Evolutionary conservation across 2,329 filamentous ascomycete species (phyloP).

Genomic region (Penicillium sp.): DNA sequence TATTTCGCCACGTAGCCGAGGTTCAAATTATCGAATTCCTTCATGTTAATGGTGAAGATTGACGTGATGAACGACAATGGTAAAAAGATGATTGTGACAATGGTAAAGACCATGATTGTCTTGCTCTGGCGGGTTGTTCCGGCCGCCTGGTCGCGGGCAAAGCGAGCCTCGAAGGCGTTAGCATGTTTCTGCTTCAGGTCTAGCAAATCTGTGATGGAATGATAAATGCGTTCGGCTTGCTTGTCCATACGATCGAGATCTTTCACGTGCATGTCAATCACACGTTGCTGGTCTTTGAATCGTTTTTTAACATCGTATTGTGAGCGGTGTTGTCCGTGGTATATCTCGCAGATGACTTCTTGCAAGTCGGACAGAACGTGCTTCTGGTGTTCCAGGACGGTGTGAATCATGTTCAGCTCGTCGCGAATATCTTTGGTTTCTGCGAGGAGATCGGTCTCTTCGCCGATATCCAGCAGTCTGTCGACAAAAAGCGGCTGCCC

Average conservation of each 20-base stretch:
- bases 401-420: slow-evolving; percentile 65
- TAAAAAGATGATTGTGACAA: slow-evolving; percentile 63
- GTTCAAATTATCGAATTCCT: slow-evolving; percentile 51
- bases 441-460: slow-evolving; percentile 63
- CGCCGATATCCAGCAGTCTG: slow-evolving; percentile 57
- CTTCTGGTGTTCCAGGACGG: slow-evolving; percentile 43
- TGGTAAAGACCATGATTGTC: slow-evolving; percentile 63
- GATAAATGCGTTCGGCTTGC: slow-evolving; percentile 64
- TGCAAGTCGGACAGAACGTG: slow-evolving; percentile 41
- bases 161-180: slow-evolving; percentile 69
- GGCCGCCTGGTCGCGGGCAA: slow-evolving; percentile 60
- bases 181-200: slow-evolving; percentile 72
- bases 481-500: slow-evolving; percentile 52
- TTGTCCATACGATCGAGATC: slow-evolving; percentile 68
- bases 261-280: slow-evolving; percentile 61
- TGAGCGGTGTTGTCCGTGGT: slow-evolving; percentile 36
- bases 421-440: slow-evolving; percentile 71
- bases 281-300: slow-evolving; percentile 61
- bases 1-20: slow-evolving; percentile 59
- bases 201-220: slow-evolving; percentile 64
- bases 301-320: slow-evolving; percentile 58
- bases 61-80: slow-evolving; percentile 60
- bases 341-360: slow-evolving; percentile 41
- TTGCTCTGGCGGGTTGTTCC: slow-evolving; percentile 62
- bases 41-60: slow-evolving; percentile 60